phyloP scores from a whole-genome alignment of 768 basidiomycete species.

The Leccinum boreale region DNA sequence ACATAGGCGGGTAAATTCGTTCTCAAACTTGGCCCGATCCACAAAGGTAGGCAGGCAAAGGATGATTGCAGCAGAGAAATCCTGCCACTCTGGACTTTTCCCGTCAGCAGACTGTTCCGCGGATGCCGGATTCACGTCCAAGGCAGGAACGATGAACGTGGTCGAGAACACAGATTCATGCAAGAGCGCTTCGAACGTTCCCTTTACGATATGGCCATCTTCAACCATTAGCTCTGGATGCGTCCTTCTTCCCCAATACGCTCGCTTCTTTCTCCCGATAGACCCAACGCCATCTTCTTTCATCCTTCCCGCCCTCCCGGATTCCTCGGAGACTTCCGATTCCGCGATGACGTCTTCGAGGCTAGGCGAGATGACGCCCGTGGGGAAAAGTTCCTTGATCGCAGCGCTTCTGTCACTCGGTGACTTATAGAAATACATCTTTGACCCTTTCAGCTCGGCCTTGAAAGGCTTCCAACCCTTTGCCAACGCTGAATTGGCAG shows the following conservation, averaged over 20 bases:
- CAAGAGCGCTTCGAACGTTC: constrained; percentile 72
- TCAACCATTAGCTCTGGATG: constrained; percentile 65
- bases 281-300: constrained; percentile 31
- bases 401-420: constrained; percentile 63
- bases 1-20: constrained; percentile 67
- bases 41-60: constrained; percentile 58
- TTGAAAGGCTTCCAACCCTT: constrained; percentile 90
- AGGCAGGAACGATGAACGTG: constrained; percentile 41
- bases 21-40: constrained; percentile 57
- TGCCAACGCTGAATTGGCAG: constrained; percentile 37
- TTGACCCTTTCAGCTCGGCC: constrained; percentile 78
- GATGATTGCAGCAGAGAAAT: constrained; percentile 59
- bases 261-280: constrained; percentile 52
- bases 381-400: constrained; percentile 74
- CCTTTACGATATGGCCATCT: constrained; percentile 50
- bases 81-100: constrained; percentile 47
- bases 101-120: constrained; percentile 18
- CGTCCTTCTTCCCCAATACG: constrained; percentile 73
- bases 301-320: constrained; percentile 29
- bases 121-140: constrained; percentile 15
- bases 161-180: constrained; percentile 84
- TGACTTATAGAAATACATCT: constrained; percentile 84
- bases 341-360: constrained; percentile 42
- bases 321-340: constrained; percentile 27
- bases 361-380: constrained; percentile 51